Conservation (phyloP, 345 rosid genomes). For the Populus deltoides region DNA sequence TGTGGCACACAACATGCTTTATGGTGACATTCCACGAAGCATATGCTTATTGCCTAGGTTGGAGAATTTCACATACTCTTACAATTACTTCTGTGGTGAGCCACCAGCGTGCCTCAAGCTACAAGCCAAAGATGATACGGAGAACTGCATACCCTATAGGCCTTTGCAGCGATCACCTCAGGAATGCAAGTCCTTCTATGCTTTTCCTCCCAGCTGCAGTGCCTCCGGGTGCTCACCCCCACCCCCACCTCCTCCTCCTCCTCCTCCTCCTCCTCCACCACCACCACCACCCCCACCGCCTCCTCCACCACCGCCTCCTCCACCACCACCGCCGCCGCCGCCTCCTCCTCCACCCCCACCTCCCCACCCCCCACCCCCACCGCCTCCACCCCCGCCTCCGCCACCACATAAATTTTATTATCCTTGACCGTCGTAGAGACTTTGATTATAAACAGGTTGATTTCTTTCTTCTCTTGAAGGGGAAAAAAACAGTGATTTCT, state of each 20-base stretch:
- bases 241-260: background rate
- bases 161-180: conserved; percentile 57
- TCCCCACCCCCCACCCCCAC: background rate
- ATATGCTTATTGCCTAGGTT: conserved; percentile 61
- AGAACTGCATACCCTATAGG: conserved; percentile 61
- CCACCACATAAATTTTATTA: background rate
- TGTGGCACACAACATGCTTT: conserved; percentile 56
- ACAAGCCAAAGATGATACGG: conserved; percentile 47
- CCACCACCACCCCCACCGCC: conserved; percentile 13
- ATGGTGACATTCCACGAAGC: conserved; percentile 60
- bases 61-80: conserved; percentile 71
- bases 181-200: conserved; percentile 59
- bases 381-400: background rate
- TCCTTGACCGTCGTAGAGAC: background rate
- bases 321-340: background rate
- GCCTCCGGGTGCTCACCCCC: conserved; percentile 48
- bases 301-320: conserved; percentile 22
- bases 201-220: conserved; percentile 49
- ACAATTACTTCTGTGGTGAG: conserved; percentile 60
- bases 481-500: too few relatives aligned
- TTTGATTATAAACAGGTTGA: too few relatives aligned
- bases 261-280: background rate
- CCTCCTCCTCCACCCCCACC: background rate
- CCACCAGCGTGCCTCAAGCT: conserved; percentile 56
- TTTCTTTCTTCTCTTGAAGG: too few relatives aligned